phyloP scores from a whole-genome alignment of 805 yeast genomes.

The Barnettozyma salicaria region DNA sequence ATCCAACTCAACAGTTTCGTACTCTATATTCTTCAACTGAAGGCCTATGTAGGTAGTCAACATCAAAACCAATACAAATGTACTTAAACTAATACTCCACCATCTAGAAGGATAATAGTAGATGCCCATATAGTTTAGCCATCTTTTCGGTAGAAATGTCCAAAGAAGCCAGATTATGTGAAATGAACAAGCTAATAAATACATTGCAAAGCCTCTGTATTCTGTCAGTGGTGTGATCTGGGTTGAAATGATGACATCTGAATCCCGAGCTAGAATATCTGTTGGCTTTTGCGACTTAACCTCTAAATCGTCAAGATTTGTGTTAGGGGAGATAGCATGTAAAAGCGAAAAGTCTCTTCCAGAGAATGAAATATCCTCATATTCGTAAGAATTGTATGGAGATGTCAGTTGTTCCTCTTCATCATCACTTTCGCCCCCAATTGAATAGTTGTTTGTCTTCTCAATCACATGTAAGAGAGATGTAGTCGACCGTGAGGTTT shows the following conservation, averaged over 20 bases:
- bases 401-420: neutral
- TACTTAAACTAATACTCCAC: slow-evolving; percentile 84
- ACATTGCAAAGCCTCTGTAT: slow-evolving; percentile 82
- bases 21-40: slow-evolving; percentile 70
- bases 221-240: slow-evolving; percentile 58
- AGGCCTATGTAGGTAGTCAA: slow-evolving; percentile 65
- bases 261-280: slow-evolving; percentile 56
- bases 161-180: slow-evolving; percentile 58
- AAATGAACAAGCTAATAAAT: slow-evolving; percentile 56
- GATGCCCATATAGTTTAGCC: slow-evolving; percentile 47
- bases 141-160: slow-evolving; percentile 64
- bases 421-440: neutral
- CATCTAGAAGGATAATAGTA: slow-evolving; percentile 81
- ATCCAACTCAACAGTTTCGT: slow-evolving; percentile 52
- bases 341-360: neutral
- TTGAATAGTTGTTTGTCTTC: no score
- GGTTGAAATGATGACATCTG: slow-evolving; percentile 58
- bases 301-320: no score
- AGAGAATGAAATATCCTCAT: slow-evolving; percentile 10
- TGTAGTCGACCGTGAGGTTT: neutral
- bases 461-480: neutral
- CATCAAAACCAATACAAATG: slow-evolving; percentile 64
- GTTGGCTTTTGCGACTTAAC: slow-evolving; percentile 28
- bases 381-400: slow-evolving; percentile 9
- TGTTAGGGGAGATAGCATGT: neutral